Percentiles rank a stretch among this genome's conserved stretches.
Conservation (phyloP, 352 stramenopile genomes). For the Phytopythium vexans region DNA sequence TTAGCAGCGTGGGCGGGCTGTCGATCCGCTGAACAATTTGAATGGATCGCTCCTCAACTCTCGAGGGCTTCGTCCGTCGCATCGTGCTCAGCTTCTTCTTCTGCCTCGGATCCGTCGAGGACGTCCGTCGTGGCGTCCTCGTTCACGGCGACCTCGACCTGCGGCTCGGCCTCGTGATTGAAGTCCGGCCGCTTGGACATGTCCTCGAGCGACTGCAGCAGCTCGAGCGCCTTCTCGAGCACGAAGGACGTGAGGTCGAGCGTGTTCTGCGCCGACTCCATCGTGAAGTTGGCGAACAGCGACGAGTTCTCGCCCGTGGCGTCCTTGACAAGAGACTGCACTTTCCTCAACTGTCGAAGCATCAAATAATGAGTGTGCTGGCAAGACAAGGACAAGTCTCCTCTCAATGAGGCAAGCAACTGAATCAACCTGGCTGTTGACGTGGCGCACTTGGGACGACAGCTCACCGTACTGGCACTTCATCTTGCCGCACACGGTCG, state of each 20-base stretch:
- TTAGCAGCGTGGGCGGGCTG: no score
- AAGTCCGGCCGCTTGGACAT: conserved; percentile 6
- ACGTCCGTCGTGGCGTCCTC: conserved; percentile 3
- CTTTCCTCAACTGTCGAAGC: conserved; percentile 7
- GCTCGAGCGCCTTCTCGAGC: conserved; percentile 51
- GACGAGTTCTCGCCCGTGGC: conserved; percentile 16
- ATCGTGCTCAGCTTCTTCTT: conserved; percentile 22
- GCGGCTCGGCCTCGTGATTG: no score
- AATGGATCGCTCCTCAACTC: no score
- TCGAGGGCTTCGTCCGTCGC: background rate
- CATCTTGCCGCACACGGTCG: conserved; percentile 66
- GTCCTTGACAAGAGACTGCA: conserved; percentile 22
- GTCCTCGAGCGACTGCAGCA: conserved; percentile 49
- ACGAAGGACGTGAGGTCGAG: conserved; percentile 51
- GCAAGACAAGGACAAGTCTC: background rate
- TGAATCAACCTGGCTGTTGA: conserved; percentile 45
- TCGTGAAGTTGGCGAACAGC: conserved; percentile 47
- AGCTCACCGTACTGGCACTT: conserved; percentile 64
- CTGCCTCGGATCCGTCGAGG: conserved; percentile 1
- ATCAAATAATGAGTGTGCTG: conserved; percentile 1
- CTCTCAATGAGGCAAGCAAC: background rate
- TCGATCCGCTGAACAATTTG: no score
- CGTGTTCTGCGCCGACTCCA: conserved; percentile 49
- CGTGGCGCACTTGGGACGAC: conserved; percentile 33
- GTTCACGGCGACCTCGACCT: background rate